Conservation (phyloP, 2,329 filamentous ascomycete genomes). For the Parasarocladium wereldwijsianum region DNA sequence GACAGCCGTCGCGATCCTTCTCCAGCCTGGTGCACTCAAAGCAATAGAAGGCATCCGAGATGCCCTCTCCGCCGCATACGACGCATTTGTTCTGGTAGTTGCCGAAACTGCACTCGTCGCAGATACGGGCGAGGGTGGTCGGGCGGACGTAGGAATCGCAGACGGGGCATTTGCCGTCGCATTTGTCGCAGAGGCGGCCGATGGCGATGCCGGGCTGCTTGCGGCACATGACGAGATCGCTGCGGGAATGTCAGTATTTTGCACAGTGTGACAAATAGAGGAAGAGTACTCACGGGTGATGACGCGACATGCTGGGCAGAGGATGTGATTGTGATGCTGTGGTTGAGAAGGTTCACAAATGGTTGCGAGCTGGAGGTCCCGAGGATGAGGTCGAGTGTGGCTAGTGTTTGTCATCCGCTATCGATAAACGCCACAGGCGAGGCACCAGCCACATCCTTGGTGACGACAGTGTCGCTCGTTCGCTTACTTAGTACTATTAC, state of each 20-base stretch:
- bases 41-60: conserved; percentile 97
- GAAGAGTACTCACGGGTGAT: conserved; percentile 59
- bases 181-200: conserved; percentile 98
- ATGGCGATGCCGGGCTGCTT: conserved; percentile 97
- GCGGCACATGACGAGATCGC: conserved; percentile 98
- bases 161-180: conserved; percentile 97
- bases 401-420: too few species aligned
- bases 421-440: too few species aligned
- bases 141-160: conserved; percentile 98
- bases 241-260: conserved; percentile 15
- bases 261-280: conserved; percentile 4
- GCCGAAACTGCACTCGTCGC: conserved; percentile 97
- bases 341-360: not conserved
- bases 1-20: conserved; percentile 93
- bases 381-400: too few species aligned
- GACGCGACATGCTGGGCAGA: conserved; percentile 61
- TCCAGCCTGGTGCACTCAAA: conserved; percentile 96
- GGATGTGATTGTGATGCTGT: conserved; percentile 1
- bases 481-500: too few species aligned
- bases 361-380: too few species aligned
- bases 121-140: conserved; percentile 93
- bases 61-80: conserved; percentile 94
- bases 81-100: conserved; percentile 99
- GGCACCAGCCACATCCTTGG: not conserved
- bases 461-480: too few species aligned